Evolutionary conservation across 495 filamentous ascomycete genomes (phyloP).

Genomic region (Trichoderma virens): DNA sequence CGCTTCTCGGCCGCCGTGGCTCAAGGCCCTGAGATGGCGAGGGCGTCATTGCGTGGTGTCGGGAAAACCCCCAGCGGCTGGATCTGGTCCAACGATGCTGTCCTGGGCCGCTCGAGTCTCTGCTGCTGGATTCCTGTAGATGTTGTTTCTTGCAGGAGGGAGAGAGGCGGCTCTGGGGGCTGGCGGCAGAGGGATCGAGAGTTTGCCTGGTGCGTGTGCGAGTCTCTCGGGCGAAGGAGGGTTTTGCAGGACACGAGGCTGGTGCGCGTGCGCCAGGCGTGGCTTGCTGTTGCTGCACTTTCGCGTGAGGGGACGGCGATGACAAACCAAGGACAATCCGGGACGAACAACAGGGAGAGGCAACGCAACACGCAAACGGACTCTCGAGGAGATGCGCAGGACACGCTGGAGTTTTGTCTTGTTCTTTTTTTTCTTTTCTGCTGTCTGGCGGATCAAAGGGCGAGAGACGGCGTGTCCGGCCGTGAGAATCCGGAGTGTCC

Average conservation of each 20-base stretch:
- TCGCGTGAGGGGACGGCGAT: not conserved
- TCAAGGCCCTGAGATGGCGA: conserved; percentile 8
- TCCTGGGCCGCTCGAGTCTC: not conserved
- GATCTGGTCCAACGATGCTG: not conserved
- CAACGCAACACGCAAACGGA: not conserved
- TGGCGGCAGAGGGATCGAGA: not conserved
- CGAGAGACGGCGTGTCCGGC: conserved; percentile 5
- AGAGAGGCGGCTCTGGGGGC: not conserved
- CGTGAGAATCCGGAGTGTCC: conserved; percentile 4
- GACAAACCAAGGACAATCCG: not conserved
- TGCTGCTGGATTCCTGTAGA: too few species aligned
- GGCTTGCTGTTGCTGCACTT: conserved; percentile 2
- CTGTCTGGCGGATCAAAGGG: not conserved
- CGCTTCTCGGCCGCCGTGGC: conserved; percentile 3
- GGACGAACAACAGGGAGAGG: not conserved
- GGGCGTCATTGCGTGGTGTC: not conserved
- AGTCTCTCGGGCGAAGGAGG: not conserved
- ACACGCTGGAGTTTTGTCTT: not conserved
- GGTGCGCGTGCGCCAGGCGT: conserved; percentile 3
- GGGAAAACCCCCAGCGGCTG: not conserved
- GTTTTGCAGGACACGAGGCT: not conserved
- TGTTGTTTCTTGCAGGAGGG: not conserved
- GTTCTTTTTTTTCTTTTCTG: not conserved
- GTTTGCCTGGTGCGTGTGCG: not conserved
- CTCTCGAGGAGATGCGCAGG: not conserved